Evolutionary conservation across 352 stramenopile genomes (phyloP).

Genomic region (Phytophthora agathidicida): DNA sequence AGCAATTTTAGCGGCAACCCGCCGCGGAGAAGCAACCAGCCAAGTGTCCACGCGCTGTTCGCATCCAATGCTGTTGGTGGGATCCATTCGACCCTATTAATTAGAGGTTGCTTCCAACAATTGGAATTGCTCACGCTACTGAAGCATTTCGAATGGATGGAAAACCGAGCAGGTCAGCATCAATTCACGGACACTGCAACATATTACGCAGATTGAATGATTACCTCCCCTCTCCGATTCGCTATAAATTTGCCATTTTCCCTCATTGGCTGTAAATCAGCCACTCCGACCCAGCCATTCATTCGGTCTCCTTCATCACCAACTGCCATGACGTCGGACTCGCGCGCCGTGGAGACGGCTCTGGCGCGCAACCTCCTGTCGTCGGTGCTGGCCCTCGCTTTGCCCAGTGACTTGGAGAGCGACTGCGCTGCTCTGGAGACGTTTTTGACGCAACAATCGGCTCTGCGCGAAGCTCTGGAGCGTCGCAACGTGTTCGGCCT

Average conservation of each 20-base stretch:
- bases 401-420: slow-evolving; percentile 61
- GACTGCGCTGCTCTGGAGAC: slow-evolving; percentile 39
- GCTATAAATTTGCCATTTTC: not conserved
- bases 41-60: not conserved
- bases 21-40: not conserved
- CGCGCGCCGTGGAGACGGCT: slow-evolving; percentile 25
- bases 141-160: slow-evolving; percentile 6
- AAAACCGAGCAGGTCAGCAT: slow-evolving; percentile 54
- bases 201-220: not conserved
- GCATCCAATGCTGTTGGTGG: not conserved
- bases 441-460: slow-evolving; percentile 59
- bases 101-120: too few species aligned
- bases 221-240: not conserved
- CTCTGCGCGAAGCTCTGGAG: slow-evolving; percentile 52
- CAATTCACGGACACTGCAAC: slow-evolving; percentile 31
- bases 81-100: too few species aligned
- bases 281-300: slow-evolving; percentile 19
- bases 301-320: slow-evolving; percentile 1
- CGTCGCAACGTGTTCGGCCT: slow-evolving; percentile 81
- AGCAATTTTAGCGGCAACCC: too few species aligned
- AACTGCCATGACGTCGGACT: slow-evolving; percentile 12
- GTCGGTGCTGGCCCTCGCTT: slow-evolving; percentile 72
- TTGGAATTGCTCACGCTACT: too few species aligned
- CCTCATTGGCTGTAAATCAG: slow-evolving; percentile 8
- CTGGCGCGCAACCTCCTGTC: slow-evolving; percentile 84